Conservation (phyloP, 2,329 filamentous ascomycete genomes). For the Didymella lethalis region DNA sequence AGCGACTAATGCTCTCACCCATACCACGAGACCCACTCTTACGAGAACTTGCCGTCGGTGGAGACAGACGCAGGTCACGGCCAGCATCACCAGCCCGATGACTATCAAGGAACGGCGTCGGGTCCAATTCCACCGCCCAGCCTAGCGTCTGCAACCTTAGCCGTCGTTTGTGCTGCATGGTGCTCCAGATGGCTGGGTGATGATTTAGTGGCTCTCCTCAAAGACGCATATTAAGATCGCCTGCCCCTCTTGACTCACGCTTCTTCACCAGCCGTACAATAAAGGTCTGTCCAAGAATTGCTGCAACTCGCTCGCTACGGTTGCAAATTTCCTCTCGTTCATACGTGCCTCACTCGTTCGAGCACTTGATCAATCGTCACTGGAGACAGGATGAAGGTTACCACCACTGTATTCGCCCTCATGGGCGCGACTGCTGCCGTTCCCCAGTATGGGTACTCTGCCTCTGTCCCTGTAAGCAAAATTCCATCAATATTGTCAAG, state of each 20-base stretch:
- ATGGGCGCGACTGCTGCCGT: slow-evolving; percentile 40
- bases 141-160: slow-evolving; percentile 45
- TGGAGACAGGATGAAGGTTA: slow-evolving; percentile 41
- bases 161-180: slow-evolving; percentile 25
- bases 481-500: background rate
- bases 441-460: slow-evolving; percentile 21
- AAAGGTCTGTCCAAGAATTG: slow-evolving; percentile 32
- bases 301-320: slow-evolving; percentile 52
- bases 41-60: slow-evolving; percentile 26
- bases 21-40: slow-evolving; percentile 29
- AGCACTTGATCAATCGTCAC: slow-evolving; percentile 23
- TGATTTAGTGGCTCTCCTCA: slow-evolving; percentile 25
- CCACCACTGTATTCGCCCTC: slow-evolving; percentile 43
- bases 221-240: slow-evolving; percentile 37
- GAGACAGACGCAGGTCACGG: slow-evolving; percentile 21
- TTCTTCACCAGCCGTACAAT: slow-evolving; percentile 24
- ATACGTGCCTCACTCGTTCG: slow-evolving; percentile 31
- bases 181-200: slow-evolving; percentile 35
- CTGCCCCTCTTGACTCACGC: slow-evolving; percentile 26
- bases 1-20: slow-evolving; percentile 22
- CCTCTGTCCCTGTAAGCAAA: slow-evolving; percentile 9
- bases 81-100: slow-evolving; percentile 18
- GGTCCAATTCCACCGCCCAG: slow-evolving; percentile 35
- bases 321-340: slow-evolving; percentile 45
- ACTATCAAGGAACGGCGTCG: slow-evolving; percentile 24